Evolutionary conservation across 371 early-diverging fungal genomes (phyloP), one percentile per base, ranked within the genome.

Genomic region (Mortierella sp.): DNA sequence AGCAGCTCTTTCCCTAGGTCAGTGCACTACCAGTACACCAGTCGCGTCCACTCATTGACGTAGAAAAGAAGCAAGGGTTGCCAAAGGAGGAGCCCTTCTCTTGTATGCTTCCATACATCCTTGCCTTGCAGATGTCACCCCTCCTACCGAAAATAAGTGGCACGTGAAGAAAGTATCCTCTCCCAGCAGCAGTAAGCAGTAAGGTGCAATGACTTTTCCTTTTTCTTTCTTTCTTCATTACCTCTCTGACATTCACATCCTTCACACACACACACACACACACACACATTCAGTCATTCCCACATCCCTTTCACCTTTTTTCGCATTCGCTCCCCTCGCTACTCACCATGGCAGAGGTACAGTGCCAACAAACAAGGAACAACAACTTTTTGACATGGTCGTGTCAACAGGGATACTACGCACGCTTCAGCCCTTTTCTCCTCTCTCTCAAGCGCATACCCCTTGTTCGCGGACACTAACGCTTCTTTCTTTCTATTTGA

Each of bases 341-440:
- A 37, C 57, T 44, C 59, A 57, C 26, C 59, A 73, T 73, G 73
- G 40, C 53, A 21, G 73, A 73, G 73, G 73, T 55, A 73, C 46
- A 37, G 40, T 46, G 11, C 34, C 34, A 3, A 64, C 3, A 1
- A 61, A 37, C 34, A 16, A 19, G 21, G 40, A 61, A 61, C 34
- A 21, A 6, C 26, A 37, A 21, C 16, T 37, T 37, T 67, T 67
- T 51, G 21, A 6, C 71, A 31, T 13, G 28, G 28, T 16, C 24
- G 13, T 72, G 34, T 50, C 24, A 9, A 72, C n/a, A 19, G 10
- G 28, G 28, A 13, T 26, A 8, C 37, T 31, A 4, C 6, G 16
- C 72, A 37, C 43, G 43, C 6, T 40, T 40, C 6, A 40, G 19
- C 21, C 40, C 67, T 40, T 34, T 44, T 24, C 37, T 11, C 11